Evolutionary conservation across 768 basidiomycete genomes (phyloP).

Genomic region (Antrodiella citrinella): DNA sequence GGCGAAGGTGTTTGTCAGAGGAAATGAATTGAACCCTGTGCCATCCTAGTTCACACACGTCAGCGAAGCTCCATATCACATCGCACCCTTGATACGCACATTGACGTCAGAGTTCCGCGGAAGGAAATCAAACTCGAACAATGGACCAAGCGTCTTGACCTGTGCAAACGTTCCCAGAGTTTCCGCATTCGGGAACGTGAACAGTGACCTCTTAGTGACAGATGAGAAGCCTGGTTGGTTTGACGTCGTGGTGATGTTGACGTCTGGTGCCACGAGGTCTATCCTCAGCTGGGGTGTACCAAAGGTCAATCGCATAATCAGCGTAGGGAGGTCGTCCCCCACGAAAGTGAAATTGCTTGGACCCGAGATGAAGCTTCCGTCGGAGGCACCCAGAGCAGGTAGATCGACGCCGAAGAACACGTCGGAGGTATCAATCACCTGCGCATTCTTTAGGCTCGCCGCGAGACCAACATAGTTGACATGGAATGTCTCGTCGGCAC

Average conservation of each 20-base stretch:
- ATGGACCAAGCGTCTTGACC: constrained; percentile 33
- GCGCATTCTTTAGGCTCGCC: constrained; percentile 36
- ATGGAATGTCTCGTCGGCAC: constrained; percentile 28
- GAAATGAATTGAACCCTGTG: constrained; percentile 23
- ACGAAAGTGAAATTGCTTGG: constrained; percentile 42
- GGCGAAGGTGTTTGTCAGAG: constrained; percentile 22
- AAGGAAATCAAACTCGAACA: constrained; percentile 39
- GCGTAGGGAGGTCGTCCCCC: constrained; percentile 31
- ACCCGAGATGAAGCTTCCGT: constrained; percentile 30
- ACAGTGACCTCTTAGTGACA: constrained; percentile 10
- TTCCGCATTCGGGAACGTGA: constrained; percentile 30
- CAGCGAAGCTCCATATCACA: background rate
- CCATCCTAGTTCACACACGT: constrained; percentile 16
- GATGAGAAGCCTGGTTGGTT: constrained; percentile 17
- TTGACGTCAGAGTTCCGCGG: constrained; percentile 34
- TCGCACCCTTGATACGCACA: constrained; percentile 7
- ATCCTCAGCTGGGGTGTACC: constrained; percentile 39
- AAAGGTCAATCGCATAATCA: constrained; percentile 34
- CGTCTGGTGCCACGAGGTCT: constrained; percentile 39
- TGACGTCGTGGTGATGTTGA: constrained; percentile 33
- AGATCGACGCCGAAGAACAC: constrained; percentile 36
- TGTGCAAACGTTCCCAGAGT: constrained; percentile 30
- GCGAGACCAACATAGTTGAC: constrained; percentile 41
- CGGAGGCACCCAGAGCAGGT: constrained; percentile 35
- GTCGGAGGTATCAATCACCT: constrained; percentile 44